Evolutionary conservation across 2,329 filamentous ascomycete genomes (phyloP), one percentile per base, ranked within the genome.

Genomic region (Immersiporthe knoxdaviesiana): DNA sequence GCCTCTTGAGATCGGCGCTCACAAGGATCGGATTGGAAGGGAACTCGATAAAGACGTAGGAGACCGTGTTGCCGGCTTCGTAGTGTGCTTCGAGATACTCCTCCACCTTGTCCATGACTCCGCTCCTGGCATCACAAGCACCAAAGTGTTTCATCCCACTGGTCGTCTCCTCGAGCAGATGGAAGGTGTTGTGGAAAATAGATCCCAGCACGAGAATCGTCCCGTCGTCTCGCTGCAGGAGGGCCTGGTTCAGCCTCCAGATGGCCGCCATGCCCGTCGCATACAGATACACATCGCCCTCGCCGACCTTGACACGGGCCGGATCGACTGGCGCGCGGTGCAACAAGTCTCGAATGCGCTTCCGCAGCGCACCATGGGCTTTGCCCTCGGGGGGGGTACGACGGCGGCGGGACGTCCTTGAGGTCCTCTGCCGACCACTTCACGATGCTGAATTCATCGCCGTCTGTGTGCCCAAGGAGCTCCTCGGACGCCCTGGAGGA

Each of bases 261-360:
- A 89, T 82, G 35, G 82, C 80, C 0, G 82, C 82, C 85, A 88
- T 88, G 35, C 86, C 86, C 0, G 84, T 84, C 6, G 82, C 81
- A 73, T 84, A 88, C 27, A 89, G 77, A 63, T 81, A 87, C 1
- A 89, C 81, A 70, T 88, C 85, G 3, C 78, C 77, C 4, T 72
- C 67, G 0, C n/a, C 66, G 1, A 78, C 75, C 62, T 72, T 72
- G 63, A 72, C 67, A n/a, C 74, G 72, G 7, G 72, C 72, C 1
- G 75, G 69, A 7, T 79, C 74, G 11, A 78, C 74, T 1, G 82
- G 76, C 0, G 81, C 83, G 6, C 82, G 79, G 66, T 80, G 79
- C 18, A 85, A 72, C 16, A 85, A 75, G 2, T 77, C 75, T 1
- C 77, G 73, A 63, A 87, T 81, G 7, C 84, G 78, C 69, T 79